Conservation (phyloP, 805 yeast species). For the Yarrowia deformans region DNA sequence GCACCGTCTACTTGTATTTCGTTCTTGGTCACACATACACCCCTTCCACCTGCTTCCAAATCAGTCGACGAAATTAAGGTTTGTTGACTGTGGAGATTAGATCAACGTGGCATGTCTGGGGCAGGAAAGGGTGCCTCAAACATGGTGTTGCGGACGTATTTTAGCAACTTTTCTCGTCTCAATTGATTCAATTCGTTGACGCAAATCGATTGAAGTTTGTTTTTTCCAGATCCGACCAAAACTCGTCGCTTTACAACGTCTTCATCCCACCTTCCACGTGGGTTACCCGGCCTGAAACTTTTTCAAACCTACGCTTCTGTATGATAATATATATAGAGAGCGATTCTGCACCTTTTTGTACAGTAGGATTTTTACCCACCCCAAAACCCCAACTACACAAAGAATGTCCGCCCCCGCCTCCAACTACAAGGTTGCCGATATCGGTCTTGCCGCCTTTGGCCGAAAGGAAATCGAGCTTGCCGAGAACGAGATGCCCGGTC, state of each 20-base stretch:
- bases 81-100: slow-evolving; percentile 32
- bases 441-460: slow-evolving; percentile 98
- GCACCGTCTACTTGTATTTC: no score
- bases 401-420: slow-evolving; percentile 54
- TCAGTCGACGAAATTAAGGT: slow-evolving; percentile 8
- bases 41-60: slow-evolving; percentile 23
- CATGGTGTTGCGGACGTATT: no score
- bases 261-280: background rate
- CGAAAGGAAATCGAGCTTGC: slow-evolving; percentile 99
- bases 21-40: no score
- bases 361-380: background rate
- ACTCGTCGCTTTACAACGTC: background rate
- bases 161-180: background rate
- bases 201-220: no score
- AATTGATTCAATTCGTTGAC: background rate
- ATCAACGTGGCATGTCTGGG: slow-evolving; percentile 13
- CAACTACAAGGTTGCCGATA: slow-evolving; percentile 95
- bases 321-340: background rate
- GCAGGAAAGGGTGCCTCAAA: no score
- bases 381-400: background rate
- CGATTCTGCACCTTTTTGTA: no score
- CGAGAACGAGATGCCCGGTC: slow-evolving; percentile 99
- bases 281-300: slow-evolving; percentile 33
- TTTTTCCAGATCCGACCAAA: no score
- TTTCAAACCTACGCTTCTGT: background rate